phyloP scores from a whole-genome alignment of 345 rosid genomes.

The Citrus reticulata region DNA sequence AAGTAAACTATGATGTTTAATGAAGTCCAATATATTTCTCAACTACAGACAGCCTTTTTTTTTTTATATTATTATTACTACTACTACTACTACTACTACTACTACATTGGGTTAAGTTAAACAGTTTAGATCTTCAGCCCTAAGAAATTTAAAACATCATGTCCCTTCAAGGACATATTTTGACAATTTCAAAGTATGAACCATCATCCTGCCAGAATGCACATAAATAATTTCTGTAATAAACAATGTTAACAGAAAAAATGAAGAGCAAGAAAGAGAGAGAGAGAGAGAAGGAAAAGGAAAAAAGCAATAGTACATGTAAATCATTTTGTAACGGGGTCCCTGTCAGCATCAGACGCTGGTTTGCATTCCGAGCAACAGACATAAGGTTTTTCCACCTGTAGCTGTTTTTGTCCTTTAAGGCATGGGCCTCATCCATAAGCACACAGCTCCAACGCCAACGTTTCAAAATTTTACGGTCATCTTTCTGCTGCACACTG shows the following conservation, averaged over 20 bases:
- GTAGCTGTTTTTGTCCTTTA: conserved; percentile 92
- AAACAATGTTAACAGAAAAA: neutral
- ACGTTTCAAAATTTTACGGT: conserved; percentile 78
- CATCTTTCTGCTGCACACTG: conserved; percentile 97
- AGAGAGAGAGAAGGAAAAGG: neutral
- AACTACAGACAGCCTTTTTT: neutral
- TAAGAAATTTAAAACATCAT: neutral
- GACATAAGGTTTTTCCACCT: conserved; percentile 98
- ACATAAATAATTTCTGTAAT: neutral
- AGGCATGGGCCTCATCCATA: conserved; percentile 99
- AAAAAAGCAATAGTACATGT: conserved; percentile 44
- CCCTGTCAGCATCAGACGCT: conserved; percentile 97
- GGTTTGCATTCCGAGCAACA: conserved; percentile 87
- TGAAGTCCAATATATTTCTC: neutral
- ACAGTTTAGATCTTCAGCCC: neutral
- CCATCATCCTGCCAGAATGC: neutral
- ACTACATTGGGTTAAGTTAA: neutral
- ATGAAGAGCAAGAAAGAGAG: neutral
- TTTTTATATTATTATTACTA: neutral
- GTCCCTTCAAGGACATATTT: neutral
- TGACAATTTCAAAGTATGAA: neutral
- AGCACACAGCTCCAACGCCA: conserved; percentile 98
- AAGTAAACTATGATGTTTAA: neutral
- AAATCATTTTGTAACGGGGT: conserved; percentile 98
- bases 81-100: no score